phyloP scores from a whole-genome alignment of 768 basidiomycete genomes.

The Tylopilus rubrobrunneus region DNA sequence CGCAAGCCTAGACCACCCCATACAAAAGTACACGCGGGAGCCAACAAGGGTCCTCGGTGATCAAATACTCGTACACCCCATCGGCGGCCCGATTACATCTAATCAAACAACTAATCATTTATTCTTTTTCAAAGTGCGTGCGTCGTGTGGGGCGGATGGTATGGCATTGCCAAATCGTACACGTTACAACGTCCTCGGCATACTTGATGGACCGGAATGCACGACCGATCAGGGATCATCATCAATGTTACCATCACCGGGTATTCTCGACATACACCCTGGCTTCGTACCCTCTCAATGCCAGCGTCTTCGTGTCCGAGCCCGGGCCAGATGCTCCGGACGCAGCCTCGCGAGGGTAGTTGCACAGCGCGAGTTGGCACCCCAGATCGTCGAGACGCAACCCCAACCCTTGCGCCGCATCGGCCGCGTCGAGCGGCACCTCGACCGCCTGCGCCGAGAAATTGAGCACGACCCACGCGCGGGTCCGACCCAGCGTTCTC shows the following conservation, averaged over 20 bases:
- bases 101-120: background rate
- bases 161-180: background rate
- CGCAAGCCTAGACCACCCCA: background rate
- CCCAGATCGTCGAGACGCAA: background rate
- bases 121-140: too few relatives aligned
- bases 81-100: background rate
- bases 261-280: constrained; percentile 13
- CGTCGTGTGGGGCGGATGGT: too few relatives aligned
- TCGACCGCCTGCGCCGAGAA: constrained; percentile 33
- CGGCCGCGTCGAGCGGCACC: constrained; percentile 3
- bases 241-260: background rate
- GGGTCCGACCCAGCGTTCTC: constrained; percentile 33
- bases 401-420: background rate
- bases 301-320: constrained; percentile 2
- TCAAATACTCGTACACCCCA: background rate
- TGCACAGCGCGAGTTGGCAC: constrained; percentile 21
- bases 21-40: background rate
- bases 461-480: constrained; percentile 45
- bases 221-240: background rate
- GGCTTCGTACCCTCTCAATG: constrained; percentile 29
- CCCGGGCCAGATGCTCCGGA: background rate
- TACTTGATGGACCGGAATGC: background rate
- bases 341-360: constrained; percentile 12
- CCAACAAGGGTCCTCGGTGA: background rate
- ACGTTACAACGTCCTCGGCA: background rate